Evolutionary conservation across 116 monocot species (phyloP).

Genomic region (Zostera marina): DNA sequence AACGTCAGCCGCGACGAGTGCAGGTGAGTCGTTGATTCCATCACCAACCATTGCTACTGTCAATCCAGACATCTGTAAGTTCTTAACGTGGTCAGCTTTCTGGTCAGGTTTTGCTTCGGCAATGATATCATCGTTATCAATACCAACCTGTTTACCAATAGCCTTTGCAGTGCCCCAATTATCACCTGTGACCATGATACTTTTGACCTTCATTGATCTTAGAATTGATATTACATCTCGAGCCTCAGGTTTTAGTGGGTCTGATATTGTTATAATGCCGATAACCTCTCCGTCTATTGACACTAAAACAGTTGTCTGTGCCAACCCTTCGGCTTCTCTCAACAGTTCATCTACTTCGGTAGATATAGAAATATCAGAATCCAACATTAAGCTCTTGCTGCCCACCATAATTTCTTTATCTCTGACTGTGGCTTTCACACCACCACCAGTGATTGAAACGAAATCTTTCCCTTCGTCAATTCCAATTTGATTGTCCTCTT

Average conservation of each 20-base stretch:
- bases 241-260: constrained; percentile 68
- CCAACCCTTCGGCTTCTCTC: constrained; percentile 41
- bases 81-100: constrained; percentile 69
- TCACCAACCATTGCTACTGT: constrained; percentile 95
- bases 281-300: constrained; percentile 45
- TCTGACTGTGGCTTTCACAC: constrained; percentile 52
- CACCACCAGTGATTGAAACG: constrained; percentile 58
- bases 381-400: constrained; percentile 70
- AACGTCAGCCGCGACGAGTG: constrained; percentile 76
- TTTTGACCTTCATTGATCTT: constrained; percentile 67
- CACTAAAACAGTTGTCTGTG: constrained; percentile 61
- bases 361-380: constrained; percentile 33
- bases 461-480: constrained; percentile 39
- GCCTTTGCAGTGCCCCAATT: constrained; percentile 90
- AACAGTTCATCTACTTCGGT: constrained; percentile 61
- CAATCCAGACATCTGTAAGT: constrained; percentile 67
- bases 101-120: constrained; percentile 73
- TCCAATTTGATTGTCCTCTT: constrained; percentile 34
- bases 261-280: constrained; percentile 70
- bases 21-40: constrained; percentile 89
- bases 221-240: constrained; percentile 74
- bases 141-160: constrained; percentile 69
- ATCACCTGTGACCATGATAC: constrained; percentile 89
- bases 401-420: constrained; percentile 52
- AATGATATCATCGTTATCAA: constrained; percentile 44